phyloP scores from a whole-genome alignment of 768 basidiomycete species.

The Psilocybe sp. region DNA sequence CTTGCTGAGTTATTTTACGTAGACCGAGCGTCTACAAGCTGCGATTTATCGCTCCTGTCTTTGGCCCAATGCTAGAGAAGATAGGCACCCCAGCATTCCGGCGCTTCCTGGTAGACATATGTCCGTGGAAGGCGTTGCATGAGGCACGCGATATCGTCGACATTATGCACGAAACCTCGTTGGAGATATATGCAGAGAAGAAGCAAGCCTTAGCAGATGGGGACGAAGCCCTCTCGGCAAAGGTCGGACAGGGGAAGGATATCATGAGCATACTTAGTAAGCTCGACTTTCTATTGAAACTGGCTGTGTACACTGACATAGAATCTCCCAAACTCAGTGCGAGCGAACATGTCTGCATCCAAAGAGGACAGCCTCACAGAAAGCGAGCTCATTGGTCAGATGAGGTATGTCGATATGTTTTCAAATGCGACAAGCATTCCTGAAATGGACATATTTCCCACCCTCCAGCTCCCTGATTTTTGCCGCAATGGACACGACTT shows the following conservation, averaged over 20 bases:
- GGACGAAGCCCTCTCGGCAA: constrained; percentile 22
- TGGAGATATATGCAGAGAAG: constrained; percentile 34
- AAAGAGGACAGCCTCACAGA: constrained; percentile 28
- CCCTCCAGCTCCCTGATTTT: constrained; percentile 20
- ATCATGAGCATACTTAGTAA: constrained; percentile 44
- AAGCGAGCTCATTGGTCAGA: constrained; percentile 36
- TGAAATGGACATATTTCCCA: neutral
- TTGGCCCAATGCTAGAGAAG: constrained; percentile 17
- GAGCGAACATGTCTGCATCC: constrained; percentile 29
- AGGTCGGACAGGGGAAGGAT: constrained; percentile 39
- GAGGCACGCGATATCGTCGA: constrained; percentile 30
- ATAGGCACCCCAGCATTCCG: constrained; percentile 27
- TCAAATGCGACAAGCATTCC: neutral
- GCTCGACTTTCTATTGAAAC: constrained; percentile 5
- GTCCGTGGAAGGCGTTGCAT: constrained; percentile 32
- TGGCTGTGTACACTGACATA: neutral
- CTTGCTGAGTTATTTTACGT: no score
- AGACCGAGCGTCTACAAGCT: neutral
- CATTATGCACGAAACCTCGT: constrained; percentile 31
- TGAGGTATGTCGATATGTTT: constrained; percentile 8
- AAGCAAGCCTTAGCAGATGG: constrained; percentile 30
- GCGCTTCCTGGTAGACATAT: constrained; percentile 26
- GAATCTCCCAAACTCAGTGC: constrained; percentile 25
- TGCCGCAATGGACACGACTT: constrained; percentile 23
- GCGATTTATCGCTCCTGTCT: neutral